These are phyloP conservation scores for Posidonia australis DNA, from an alignment of 106 monocot genomes.

Conservation along the genomic window DNA sequence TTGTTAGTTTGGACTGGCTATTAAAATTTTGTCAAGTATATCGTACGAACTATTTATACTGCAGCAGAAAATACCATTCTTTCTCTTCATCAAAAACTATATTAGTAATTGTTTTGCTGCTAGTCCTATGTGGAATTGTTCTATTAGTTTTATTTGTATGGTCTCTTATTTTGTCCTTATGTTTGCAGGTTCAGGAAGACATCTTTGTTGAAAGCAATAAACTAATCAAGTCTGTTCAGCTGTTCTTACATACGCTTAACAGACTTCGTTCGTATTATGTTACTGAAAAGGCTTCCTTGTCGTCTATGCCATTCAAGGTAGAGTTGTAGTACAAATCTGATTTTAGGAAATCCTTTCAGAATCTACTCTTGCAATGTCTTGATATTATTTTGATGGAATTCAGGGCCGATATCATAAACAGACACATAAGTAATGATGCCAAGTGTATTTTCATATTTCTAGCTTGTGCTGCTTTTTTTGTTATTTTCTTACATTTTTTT, in stretches of 20 bases:
- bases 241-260: conserved; percentile 58
- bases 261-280: conserved; percentile 49
- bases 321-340: too few species aligned
- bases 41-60: too few species aligned
- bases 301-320: conserved; percentile 36
- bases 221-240: conserved; percentile 52
- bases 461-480: too few species aligned
- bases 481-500: not conserved
- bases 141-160: not conserved
- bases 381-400: too few species aligned
- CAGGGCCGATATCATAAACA: too few species aligned
- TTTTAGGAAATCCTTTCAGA: too few species aligned
- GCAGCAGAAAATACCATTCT: too few species aligned
- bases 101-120: too few species aligned
- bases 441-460: not conserved
- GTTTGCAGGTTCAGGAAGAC: conserved; percentile 53
- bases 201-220: conserved; percentile 60
- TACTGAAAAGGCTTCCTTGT: conserved; percentile 26
- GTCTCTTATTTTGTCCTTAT: not conserved
- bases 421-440: not conserved
- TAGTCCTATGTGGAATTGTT: not conserved
- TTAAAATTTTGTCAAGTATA: too few species aligned
- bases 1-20: too few species aligned
- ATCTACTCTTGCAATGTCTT: too few species aligned
- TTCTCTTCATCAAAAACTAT: too few species aligned